phyloP scores from a whole-genome alignment of 176 grass and related monocot species.

The Oryza longistaminata region DNA sequence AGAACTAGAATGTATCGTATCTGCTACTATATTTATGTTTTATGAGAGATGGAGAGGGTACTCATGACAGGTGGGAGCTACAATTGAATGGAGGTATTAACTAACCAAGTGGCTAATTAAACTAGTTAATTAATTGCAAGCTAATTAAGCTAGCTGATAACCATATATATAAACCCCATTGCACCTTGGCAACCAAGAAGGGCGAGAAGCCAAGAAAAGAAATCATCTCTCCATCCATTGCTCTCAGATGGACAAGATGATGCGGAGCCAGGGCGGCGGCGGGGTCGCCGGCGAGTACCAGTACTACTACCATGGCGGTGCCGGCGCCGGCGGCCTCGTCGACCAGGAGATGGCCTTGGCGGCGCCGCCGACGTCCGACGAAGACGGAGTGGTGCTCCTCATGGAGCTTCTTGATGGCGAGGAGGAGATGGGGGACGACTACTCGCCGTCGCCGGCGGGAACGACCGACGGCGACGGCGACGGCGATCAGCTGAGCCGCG shows the following conservation, averaged over 20 bases:
- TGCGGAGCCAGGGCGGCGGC: background rate
- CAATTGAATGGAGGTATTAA: background rate
- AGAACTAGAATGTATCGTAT: rapidly evolving
- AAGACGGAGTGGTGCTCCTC: conserved; percentile 36
- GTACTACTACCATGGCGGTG: background rate
- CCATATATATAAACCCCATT: conserved; percentile 5
- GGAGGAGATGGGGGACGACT: background rate
- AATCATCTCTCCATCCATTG: background rate
- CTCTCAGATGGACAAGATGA: conserved; percentile 1
- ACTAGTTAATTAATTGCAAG: background rate
- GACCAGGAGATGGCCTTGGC: background rate
- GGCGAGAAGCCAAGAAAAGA: background rate
- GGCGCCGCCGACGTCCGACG: conserved; percentile 19
- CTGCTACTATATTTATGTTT: too few relatives aligned
- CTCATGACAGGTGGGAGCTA: background rate
- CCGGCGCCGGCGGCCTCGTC: background rate
- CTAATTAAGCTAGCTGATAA: background rate
- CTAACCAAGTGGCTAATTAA: background rate
- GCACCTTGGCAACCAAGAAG: conserved; percentile 1
- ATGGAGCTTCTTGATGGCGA: conserved; percentile 61
- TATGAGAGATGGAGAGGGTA: too few relatives aligned
- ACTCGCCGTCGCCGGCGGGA: background rate
- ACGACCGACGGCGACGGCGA: background rate
- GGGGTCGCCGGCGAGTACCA: background rate
- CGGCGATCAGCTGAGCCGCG: conserved; percentile 29